A percentile compares a stretch with the other conserved stretches of the same genome.
Evolutionary conservation across 164 flowering plant species (phyloP).

Genomic region (Santalum album): DNA sequence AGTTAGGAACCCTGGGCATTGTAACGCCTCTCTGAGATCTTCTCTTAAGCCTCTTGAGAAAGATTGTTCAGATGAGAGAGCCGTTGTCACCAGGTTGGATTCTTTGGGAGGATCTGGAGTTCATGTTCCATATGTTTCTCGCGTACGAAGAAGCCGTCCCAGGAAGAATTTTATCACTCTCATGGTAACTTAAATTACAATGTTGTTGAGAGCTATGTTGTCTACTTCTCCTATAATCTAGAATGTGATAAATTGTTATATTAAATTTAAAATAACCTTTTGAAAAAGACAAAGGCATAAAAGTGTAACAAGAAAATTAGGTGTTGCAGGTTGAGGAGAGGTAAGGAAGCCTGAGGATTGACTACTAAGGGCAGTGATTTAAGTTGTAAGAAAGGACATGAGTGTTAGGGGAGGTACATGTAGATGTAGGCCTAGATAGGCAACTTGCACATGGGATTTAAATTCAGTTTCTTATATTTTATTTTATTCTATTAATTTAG

Average conservation of each 20-base stretch:
- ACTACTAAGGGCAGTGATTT: no score
- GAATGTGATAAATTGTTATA: neutral
- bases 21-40: constrained; percentile 23
- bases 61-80: constrained; percentile 25
- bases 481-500: no score
- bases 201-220: neutral
- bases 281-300: no score
- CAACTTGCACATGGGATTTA: no score
- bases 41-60: constrained; percentile 20
- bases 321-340: no score
- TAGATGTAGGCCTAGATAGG: no score
- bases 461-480: no score
- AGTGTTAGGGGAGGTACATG: no score
- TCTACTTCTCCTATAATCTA: neutral
- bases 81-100: constrained; percentile 47
- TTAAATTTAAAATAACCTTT: no score
- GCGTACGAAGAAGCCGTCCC: constrained; percentile 84
- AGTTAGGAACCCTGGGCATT: constrained; percentile 21
- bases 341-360: no score
- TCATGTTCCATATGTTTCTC: constrained; percentile 73
- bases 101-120: constrained; percentile 81
- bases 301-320: no score
- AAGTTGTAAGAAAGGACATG: no score
- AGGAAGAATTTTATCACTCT: constrained; percentile 64
- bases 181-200: constrained; percentile 41